These are phyloP conservation scores for Apostasia shenzhenica DNA, from an alignment of 106 monocot genomes.

Conservation along the genomic window DNA sequence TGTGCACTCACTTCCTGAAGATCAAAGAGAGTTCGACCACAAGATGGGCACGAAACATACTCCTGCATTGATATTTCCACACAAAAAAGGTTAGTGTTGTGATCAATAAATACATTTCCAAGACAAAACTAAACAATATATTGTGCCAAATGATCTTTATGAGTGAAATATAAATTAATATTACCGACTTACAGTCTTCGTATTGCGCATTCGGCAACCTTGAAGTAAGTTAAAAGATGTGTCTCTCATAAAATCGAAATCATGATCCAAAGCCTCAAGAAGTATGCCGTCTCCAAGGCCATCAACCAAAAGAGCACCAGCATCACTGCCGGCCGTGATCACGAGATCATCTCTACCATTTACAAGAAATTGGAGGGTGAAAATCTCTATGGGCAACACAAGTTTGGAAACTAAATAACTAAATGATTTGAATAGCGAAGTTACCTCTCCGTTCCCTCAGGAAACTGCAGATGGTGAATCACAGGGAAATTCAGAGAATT, in stretches of 20 bases:
- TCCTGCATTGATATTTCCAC: slow-evolving; percentile 46
- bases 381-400: no score
- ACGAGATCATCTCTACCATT: slow-evolving; percentile 88
- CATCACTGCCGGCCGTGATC: slow-evolving; percentile 75
- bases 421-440: background rate
- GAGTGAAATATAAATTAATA: background rate
- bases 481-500: slow-evolving; percentile 70
- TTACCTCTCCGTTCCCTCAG: slow-evolving; percentile 55
- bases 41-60: slow-evolving; percentile 98
- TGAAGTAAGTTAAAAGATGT: slow-evolving; percentile 98
- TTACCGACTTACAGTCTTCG: slow-evolving; percentile 72
- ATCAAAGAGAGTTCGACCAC: slow-evolving; percentile 94
- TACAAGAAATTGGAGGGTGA: no score
- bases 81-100: background rate
- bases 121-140: no score
- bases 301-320: slow-evolving; percentile 89
- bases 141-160: background rate
- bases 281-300: slow-evolving; percentile 94
- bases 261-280: slow-evolving; percentile 74
- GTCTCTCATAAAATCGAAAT: slow-evolving; percentile 93
- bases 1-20: slow-evolving; percentile 95
- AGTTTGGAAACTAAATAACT: no score
- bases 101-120: no score
- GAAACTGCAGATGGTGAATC: slow-evolving; percentile 90
- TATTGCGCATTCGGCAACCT: slow-evolving; percentile 99